phyloP scores from a whole-genome alignment of 169 alveolate genomes.

The Perkinsus marinus region DNA sequence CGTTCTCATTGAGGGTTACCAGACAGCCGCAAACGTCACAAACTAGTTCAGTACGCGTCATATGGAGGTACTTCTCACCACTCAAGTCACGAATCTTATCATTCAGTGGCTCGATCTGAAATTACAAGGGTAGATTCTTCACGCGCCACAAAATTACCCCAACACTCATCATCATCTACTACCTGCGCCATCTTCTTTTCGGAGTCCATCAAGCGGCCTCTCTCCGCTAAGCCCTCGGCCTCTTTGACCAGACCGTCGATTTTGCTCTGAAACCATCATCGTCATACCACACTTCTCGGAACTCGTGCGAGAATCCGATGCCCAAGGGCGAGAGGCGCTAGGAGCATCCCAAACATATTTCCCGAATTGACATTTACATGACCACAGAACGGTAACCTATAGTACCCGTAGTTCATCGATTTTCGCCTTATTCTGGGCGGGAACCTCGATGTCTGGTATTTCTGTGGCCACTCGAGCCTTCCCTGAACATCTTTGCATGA shows the following conservation, averaged over 20 bases:
- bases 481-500: background rate
- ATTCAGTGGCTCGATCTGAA: background rate
- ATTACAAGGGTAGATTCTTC: background rate
- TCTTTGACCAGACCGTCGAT: background rate
- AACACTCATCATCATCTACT: background rate
- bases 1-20: background rate
- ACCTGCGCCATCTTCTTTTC: background rate
- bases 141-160: background rate
- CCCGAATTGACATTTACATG: no score
- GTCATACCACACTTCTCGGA: no score
- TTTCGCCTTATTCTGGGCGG: background rate
- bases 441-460: background rate
- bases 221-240: background rate
- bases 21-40: background rate
- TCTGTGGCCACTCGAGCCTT: background rate
- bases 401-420: background rate
- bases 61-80: background rate
- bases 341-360: background rate
- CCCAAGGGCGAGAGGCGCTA: no score
- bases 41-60: background rate
- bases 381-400: no score
- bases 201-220: background rate
- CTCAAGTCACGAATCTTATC: background rate
- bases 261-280: background rate
- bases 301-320: no score